Evolutionary conservation across 345 rosid species (phyloP), one percentile per base, ranked within the genome.

Genomic region (Camelina hispida): DNA sequence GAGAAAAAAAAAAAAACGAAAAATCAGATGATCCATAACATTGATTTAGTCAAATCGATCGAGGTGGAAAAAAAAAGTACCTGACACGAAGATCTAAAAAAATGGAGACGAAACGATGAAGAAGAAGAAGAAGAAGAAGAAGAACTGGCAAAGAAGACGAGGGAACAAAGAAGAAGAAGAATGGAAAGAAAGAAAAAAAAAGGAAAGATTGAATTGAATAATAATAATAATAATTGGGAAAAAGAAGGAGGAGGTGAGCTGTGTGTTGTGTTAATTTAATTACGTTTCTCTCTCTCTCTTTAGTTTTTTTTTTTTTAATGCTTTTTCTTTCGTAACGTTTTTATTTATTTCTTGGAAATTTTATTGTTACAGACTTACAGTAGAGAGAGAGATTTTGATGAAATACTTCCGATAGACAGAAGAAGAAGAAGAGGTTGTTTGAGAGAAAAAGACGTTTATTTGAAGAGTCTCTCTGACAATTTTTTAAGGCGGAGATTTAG

Each of bases 231-330:
- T 43, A 7, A 32, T 6, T 32, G 35, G 35, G 5, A 57, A 67
- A 57, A 67, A 69, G 54, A 59, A 69, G 54, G 55, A 68, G 65
- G 52, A 63, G 63, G 60, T 63, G 76, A 58, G 71, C 66, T 77
- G 75, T 77, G 75, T 63, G 53, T 16, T 2, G 25, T 23, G 25
- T 23, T 23, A 7, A n/a, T n/a, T 30, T 30, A 3, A 69, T 61
- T 44, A 65, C 68, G 13, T 38, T 10, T 38, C 43, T 38, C 43
- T 38, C 43, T 38, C 13, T 38, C n/a, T n/a, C n/a, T n/a, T n/a
- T n/a, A n/a, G n/a, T 12, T 10, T 12, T 38, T 9, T 62, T 47
- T 13, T 5, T 68, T 55, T 35, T 15, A 51, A 54, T 64, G 70
- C 59, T 69, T 76, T 76, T 76, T 47, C 5, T 76, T 76, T 47